Evolutionary conservation across 768 basidiomycete genomes (phyloP).

Genomic region (Leccinum aurantiacum): DNA sequence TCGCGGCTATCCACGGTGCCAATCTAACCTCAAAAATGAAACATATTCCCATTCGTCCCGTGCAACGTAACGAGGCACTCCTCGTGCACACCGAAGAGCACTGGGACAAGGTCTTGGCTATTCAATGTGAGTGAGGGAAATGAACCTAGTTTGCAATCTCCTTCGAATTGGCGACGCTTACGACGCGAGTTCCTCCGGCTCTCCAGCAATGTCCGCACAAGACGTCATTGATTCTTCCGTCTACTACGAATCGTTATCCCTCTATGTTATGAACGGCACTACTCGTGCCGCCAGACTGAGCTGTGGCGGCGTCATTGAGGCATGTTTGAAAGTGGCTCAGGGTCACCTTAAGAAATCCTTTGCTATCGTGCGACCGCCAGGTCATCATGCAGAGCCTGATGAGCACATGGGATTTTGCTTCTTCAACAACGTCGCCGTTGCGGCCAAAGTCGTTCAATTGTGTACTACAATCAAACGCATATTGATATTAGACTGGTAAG

Average conservation of each 20-base stretch:
- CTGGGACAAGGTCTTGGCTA: slow-evolving; percentile 86
- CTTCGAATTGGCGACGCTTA: slow-evolving; percentile 14
- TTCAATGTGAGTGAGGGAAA: slow-evolving; percentile 62
- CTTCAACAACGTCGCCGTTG: slow-evolving; percentile 97
- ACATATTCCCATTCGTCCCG: slow-evolving; percentile 71
- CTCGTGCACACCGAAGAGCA: slow-evolving; percentile 90
- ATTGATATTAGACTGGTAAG: slow-evolving; percentile 93
- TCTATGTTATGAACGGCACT: slow-evolving; percentile 88
- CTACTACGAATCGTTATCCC: slow-evolving; percentile 88
- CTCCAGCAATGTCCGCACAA: slow-evolving; percentile 69
- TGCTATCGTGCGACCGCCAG: slow-evolving; percentile 95
- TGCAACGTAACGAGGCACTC: slow-evolving; percentile 73
- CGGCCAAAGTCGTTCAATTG: slow-evolving; percentile 77
- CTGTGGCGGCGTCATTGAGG: slow-evolving; percentile 94
- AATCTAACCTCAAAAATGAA: slow-evolving; percentile 72
- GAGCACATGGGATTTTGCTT: slow-evolving; percentile 99
- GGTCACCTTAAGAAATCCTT: slow-evolving; percentile 81
- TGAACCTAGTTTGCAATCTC: slow-evolving; percentile 2
- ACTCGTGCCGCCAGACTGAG: slow-evolving; percentile 84
- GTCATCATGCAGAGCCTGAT: slow-evolving; percentile 97
- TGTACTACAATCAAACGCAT: slow-evolving; percentile 72
- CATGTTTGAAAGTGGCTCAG: slow-evolving; percentile 80
- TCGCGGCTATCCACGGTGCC: slow-evolving; percentile 56
- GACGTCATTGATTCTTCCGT: slow-evolving; percentile 71
- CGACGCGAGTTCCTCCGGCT: slow-evolving; percentile 11